phyloP scores from a whole-genome alignment of 129 eudicot species.

The Arctium minus region DNA sequence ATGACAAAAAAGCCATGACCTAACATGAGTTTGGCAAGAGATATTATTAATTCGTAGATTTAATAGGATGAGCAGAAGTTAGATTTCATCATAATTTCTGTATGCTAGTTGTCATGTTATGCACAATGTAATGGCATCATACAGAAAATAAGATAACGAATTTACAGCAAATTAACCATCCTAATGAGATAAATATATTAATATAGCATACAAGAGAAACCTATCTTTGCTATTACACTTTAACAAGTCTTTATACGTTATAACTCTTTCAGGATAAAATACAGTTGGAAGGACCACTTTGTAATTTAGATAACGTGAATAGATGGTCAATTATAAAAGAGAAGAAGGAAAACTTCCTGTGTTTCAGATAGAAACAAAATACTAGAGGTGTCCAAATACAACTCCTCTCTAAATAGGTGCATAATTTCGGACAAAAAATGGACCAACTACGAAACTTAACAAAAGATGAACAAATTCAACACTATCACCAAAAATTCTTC shows the following conservation, averaged over 20 bases:
- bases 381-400: neutral
- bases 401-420: neutral
- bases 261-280: neutral
- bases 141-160: neutral
- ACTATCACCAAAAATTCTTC: neutral
- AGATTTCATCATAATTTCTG: neutral
- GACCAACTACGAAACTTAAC: neutral
- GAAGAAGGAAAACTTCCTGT: neutral
- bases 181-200: neutral
- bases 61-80: neutral
- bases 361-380: neutral
- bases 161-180: neutral
- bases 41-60: neutral
- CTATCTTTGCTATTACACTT: neutral
- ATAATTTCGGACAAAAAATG: neutral
- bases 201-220: neutral
- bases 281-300: neutral
- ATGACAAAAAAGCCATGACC: neutral
- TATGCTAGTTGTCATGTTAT: neutral
- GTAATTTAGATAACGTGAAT: neutral
- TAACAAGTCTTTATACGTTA: neutral
- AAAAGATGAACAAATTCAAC: neutral
- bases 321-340: neutral
- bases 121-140: neutral
- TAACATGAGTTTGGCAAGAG: neutral